A percentile compares a stretch with the other conserved stretches of the same genome.
These are phyloP conservation scores for Epicoccum sorghinum DNA, from an alignment of 2,329 filamentous ascomycete genomes.

Conservation along the genomic window DNA sequence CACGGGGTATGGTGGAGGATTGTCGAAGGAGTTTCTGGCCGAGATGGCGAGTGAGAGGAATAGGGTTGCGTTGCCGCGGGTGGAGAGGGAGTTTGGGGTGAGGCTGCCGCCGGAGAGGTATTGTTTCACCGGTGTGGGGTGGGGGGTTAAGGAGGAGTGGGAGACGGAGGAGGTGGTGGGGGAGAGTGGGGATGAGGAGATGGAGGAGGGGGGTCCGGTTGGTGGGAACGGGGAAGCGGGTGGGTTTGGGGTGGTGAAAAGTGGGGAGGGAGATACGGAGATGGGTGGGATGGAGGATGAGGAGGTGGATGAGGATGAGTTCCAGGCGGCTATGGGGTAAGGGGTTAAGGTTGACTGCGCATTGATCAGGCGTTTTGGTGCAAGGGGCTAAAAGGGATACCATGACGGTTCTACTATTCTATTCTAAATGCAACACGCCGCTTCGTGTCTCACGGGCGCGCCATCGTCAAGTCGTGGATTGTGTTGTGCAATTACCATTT, in stretches of 20 bases:
- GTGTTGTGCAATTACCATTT: too few relatives aligned
- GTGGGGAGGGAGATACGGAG: constrained; percentile 28
- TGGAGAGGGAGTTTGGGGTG: constrained; percentile 64
- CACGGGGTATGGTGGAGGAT: constrained; percentile 48
- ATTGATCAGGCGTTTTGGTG: too few relatives aligned
- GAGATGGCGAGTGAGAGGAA: constrained; percentile 66
- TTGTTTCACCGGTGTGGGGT: constrained; percentile 46
- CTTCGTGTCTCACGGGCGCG: too few relatives aligned
- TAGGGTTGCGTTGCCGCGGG: constrained; percentile 47
- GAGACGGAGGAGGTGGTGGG: constrained; percentile 71
- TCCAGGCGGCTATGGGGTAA: constrained; percentile 49
- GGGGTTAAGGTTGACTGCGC: too few relatives aligned
- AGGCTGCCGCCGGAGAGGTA: constrained; percentile 68
- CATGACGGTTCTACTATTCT: too few relatives aligned
- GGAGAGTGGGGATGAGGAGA: constrained; percentile 42
- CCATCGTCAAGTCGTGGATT: too few relatives aligned
- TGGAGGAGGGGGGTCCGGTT: constrained; percentile 18
- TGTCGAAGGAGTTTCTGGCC: constrained; percentile 76
- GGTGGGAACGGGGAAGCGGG: constrained; percentile 24
- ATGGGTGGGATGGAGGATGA: constrained; percentile 42
- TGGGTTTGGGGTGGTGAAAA: constrained; percentile 15
- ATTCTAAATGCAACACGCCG: too few relatives aligned
- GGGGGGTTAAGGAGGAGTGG: constrained; percentile 56
- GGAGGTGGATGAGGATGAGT: constrained; percentile 53
- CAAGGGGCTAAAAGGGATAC: too few relatives aligned